Conservation (phyloP, 345 rosid genomes). For the Bruguiera gymnorhiza region DNA sequence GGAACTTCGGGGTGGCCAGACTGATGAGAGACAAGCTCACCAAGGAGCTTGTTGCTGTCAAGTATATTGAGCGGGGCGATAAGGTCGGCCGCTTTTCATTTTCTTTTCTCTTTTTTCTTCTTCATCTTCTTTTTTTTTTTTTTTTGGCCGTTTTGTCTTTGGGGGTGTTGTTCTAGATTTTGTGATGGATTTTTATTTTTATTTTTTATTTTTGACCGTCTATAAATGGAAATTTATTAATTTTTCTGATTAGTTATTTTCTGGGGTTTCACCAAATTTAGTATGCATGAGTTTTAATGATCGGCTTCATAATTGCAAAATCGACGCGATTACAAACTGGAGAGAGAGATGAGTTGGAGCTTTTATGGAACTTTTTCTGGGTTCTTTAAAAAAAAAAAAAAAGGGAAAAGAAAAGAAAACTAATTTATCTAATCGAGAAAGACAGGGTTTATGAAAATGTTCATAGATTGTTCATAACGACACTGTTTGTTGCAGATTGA, state of each 20-base stretch:
- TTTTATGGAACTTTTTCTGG: neutral
- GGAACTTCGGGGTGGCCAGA: constrained; percentile 34
- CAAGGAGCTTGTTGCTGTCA: constrained; percentile 33
- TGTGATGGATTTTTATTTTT: neutral
- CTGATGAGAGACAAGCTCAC: constrained; percentile 32
- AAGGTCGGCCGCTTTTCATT: constrained; percentile 17
- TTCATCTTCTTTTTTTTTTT: neutral
- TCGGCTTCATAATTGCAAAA: too few species aligned
- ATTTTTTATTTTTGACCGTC: neutral
- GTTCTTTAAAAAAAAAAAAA: too few species aligned
- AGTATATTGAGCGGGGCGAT: constrained; percentile 34
- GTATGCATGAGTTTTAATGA: too few species aligned
- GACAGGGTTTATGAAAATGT: neutral
- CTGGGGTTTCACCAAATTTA: too few species aligned
- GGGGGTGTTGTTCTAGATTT: neutral
- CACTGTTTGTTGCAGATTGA: constrained; percentile 20
- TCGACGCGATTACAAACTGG: too few species aligned
- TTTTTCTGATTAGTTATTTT: too few species aligned
- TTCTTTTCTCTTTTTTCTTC: too few species aligned
- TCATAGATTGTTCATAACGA: neutral
- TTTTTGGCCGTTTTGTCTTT: neutral
- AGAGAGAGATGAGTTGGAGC: neutral
- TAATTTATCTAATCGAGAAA: neutral
- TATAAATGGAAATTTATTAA: too few species aligned
- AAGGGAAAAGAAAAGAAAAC: too few species aligned